Percentiles rank a stretch among this genome's conserved stretches.
These are phyloP conservation scores for Amoebophrya sp. DNA, from an alignment of 169 alveolate species.

Conservation along the genomic window DNA sequence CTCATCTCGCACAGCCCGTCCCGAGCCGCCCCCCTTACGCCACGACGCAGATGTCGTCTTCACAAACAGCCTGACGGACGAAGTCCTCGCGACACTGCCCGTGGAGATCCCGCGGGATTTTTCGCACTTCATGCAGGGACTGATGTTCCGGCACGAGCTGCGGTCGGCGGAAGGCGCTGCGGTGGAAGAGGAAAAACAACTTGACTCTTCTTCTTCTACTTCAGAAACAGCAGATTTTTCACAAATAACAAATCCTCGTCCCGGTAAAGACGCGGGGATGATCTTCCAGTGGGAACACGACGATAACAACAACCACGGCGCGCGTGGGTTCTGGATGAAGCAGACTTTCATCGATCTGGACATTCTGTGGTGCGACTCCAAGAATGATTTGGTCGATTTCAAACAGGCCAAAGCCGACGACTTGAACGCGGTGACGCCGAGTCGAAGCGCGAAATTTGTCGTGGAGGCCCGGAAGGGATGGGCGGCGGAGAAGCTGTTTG, in stretches of 20 bases:
- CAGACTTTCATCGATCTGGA: neutral
- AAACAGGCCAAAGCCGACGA: neutral
- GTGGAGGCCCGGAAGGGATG: too few species aligned
- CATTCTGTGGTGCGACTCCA: neutral
- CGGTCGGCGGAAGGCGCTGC: too few species aligned
- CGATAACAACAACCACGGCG: neutral
- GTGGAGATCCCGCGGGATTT: neutral
- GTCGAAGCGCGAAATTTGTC: too few species aligned
- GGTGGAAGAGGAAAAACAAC: too few species aligned
- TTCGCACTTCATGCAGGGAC: neutral
- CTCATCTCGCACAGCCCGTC: too few species aligned
- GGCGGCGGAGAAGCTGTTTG: too few species aligned
- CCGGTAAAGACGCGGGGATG: neutral
- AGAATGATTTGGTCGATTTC: neutral
- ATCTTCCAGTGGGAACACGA: neutral
- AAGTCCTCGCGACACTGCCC: neutral
- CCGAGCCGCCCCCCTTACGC: too few species aligned
- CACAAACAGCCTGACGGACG: neutral
- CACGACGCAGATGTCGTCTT: too few species aligned
- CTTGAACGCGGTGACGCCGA: neutral
- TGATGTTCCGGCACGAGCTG: neutral
- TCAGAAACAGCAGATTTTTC: too few species aligned
- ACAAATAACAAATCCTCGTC: too few species aligned
- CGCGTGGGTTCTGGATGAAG: constrained; percentile 1
- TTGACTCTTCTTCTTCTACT: too few species aligned